Evolutionary conservation across 2,329 filamentous ascomycete genomes (phyloP).

Genomic region (Colletotrichum abscissum): DNA sequence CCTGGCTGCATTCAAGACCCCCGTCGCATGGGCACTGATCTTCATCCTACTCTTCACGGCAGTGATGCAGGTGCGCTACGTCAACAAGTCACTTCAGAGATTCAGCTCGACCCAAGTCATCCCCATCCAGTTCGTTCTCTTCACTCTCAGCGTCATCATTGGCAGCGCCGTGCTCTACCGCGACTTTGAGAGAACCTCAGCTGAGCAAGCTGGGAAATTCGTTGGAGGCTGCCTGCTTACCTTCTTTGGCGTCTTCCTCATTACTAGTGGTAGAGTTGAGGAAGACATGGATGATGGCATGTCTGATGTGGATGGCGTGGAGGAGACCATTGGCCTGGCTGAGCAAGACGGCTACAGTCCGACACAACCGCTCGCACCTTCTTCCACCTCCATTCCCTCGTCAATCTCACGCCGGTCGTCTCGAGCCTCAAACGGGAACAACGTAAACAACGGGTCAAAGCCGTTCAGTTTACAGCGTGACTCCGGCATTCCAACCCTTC

Average conservation of each 20-base stretch:
- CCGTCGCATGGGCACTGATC: slow-evolving; percentile 89
- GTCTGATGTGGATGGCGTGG: slow-evolving; percentile 67
- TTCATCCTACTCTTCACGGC: slow-evolving; percentile 85
- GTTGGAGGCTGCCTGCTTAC: slow-evolving; percentile 90
- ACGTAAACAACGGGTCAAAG: slow-evolving; percentile 48
- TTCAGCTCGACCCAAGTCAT: slow-evolving; percentile 99
- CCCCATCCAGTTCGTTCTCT: slow-evolving; percentile 96
- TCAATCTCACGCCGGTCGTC: slow-evolving; percentile 60
- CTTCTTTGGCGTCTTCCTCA: slow-evolving; percentile 96
- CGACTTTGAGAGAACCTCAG: slow-evolving; percentile 88
- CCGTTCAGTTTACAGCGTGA: slow-evolving; percentile 49
- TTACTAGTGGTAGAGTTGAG: slow-evolving; percentile 82
- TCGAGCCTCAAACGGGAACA: slow-evolving; percentile 57
- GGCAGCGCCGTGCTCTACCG: slow-evolving; percentile 94
- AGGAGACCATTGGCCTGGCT: slow-evolving; percentile 71
- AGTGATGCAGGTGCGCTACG: slow-evolving; percentile 95
- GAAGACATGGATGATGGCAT: slow-evolving; percentile 69
- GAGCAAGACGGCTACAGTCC: slow-evolving; percentile 58
- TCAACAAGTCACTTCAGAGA: slow-evolving; percentile 87
- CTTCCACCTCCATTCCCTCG: slow-evolving; percentile 41
- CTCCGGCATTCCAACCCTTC: slow-evolving; percentile 49
- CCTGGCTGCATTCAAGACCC: slow-evolving; percentile 89
- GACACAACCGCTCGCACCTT: slow-evolving; percentile 51
- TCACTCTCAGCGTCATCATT: slow-evolving; percentile 94
- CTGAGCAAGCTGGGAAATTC: slow-evolving; percentile 83